These are phyloP conservation scores for Aphanomyces stellatus DNA, from an alignment of 352 stramenopile genomes.

Conservation along the genomic window DNA sequence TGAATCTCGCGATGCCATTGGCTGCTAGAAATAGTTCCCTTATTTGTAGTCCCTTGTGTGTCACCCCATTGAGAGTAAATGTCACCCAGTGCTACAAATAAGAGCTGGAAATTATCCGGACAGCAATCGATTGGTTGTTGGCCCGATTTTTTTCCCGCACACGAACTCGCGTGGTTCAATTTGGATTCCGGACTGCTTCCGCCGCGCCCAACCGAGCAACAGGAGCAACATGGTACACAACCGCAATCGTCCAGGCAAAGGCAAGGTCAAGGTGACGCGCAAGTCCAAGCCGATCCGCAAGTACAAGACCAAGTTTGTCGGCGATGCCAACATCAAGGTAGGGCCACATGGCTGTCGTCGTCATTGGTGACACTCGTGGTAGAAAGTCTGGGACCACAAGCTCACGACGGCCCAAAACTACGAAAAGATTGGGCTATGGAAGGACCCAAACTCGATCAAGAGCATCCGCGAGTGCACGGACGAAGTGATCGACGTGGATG, in stretches of 20 bases:
- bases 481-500: constrained; percentile 47
- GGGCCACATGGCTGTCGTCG: neutral
- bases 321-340: constrained; percentile 47
- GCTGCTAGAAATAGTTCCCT: too few relatives aligned
- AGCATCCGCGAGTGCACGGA: constrained; percentile 38
- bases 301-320: constrained; percentile 67
- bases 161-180: too few relatives aligned
- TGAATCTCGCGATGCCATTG: too few relatives aligned
- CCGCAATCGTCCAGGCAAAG: constrained; percentile 4
- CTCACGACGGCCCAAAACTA: constrained; percentile 79
- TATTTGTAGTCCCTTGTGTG: too few relatives aligned
- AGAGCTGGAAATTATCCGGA: neutral
- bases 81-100: constrained; percentile 1
- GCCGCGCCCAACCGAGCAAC: neutral
- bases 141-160: too few relatives aligned
- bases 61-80: too few relatives aligned
- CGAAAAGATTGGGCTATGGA: constrained; percentile 53
- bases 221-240: constrained; percentile 13
- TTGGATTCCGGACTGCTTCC: too few relatives aligned
- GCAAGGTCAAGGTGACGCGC: constrained; percentile 52
- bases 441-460: constrained; percentile 52
- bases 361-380: neutral
- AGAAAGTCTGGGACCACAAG: constrained; percentile 68
- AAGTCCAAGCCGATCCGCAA: constrained; percentile 65
- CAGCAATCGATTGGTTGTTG: constrained; percentile 5